Base-by-base conservation (phyloP, 768 basidiomycete genomes). In the Tremella yokohamensis region DNA sequence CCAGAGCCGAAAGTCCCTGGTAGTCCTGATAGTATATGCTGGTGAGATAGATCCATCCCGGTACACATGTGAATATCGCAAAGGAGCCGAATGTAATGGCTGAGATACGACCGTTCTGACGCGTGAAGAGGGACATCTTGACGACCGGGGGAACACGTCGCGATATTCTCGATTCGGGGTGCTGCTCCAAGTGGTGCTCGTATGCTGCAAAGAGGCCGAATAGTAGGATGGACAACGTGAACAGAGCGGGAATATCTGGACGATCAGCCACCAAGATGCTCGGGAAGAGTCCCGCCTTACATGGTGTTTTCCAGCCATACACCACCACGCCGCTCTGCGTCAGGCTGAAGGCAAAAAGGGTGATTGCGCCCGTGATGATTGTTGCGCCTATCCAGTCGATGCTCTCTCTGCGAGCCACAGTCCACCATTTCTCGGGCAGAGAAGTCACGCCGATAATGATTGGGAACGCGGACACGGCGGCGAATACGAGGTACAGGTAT, bases 331-430 rank as follows among this genome's bases (percentile, higher is more conserved):
- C 81, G 13, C 83, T 85, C 61, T 89, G 82, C 42, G 84, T 83
- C 1, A 91, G 80, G 1, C 85, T 83, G 63, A 89, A 89, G 9
- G 85, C 79, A 62, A 90, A 80, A 0, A 90, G 74, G 3, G 84
- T 81, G 22, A 89, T 77, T 0, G 85, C 87, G 0, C 77, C 67
- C 0, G 87, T 87, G 49, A 83, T 74, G n/a, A 90, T 74, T n/a
- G 80, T 68, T 0, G 84, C 85, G 3, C 89, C 89, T 13, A 87
- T 74, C 87, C 87, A 90, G 59, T 91, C 89, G 0, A 90, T 80
- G 0, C 84, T 4, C 29, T 34, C 79, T 26, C 76, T 16, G 34
- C 62, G 22, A 24, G 60, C 48, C 15, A 45, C 50, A 34, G 75
- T 74, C 29, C 49, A 18, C 37, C 50, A 40, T 75, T 34, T 34